These are phyloP conservation scores for Tylopilus sp. DNA, from an alignment of 768 basidiomycete genomes.

Conservation along the genomic window DNA sequence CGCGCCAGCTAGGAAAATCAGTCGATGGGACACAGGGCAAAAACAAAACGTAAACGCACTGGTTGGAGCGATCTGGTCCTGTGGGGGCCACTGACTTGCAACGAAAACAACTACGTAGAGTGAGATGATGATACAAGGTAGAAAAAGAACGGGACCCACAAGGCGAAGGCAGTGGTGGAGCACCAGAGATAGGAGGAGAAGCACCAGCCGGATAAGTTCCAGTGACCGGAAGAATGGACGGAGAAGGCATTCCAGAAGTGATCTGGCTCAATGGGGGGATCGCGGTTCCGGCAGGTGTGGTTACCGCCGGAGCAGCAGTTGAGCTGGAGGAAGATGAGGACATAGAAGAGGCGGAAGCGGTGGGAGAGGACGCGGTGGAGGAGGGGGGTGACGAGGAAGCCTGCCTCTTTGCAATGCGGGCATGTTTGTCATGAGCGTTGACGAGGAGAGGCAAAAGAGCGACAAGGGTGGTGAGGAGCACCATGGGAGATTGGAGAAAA, in stretches of 20 bases:
- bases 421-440: constrained; percentile 40
- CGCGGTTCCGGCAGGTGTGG: constrained; percentile 36
- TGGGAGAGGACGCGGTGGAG: constrained; percentile 5
- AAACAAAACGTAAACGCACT: constrained; percentile 36
- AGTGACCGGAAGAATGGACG: constrained; percentile 45
- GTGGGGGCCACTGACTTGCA: constrained; percentile 54
- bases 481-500: constrained; percentile 15
- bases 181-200: constrained; percentile 59
- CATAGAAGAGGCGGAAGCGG: not conserved
- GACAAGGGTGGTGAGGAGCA: constrained; percentile 45
- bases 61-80: constrained; percentile 58
- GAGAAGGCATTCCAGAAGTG: constrained; percentile 60
- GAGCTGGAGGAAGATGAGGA: constrained; percentile 7
- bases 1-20: constrained; percentile 11
- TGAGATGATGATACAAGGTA: not conserved
- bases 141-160: constrained; percentile 39
- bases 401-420: constrained; percentile 39
- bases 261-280: constrained; percentile 60
- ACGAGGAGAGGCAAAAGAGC: constrained; percentile 44
- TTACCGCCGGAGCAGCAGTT: constrained; percentile 14
- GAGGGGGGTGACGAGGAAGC: constrained; percentile 5
- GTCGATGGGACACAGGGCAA: not conserved
- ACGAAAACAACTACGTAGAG: constrained; percentile 40
- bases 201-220: constrained; percentile 58
- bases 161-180: constrained; percentile 59